Evolutionary conservation across 2,329 filamentous ascomycete genomes (phyloP), one percentile per base, ranked within the genome.

Genomic region (Hymenoscyphus repandus): DNA sequence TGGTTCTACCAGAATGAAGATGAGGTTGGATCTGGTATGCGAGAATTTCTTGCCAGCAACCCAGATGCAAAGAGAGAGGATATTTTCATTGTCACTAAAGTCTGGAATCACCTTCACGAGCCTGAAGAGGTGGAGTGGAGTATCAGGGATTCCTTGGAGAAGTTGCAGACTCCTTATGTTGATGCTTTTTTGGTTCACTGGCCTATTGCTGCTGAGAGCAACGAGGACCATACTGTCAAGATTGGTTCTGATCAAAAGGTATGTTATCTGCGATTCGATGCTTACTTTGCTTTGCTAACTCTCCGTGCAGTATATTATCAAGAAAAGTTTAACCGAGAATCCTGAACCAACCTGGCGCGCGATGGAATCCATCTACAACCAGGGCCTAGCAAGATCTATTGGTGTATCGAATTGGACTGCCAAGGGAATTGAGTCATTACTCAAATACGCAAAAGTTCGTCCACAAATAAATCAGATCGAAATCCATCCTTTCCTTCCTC

Each of bases 121-220:
- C 62, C 63, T 4, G 80, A 78, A 34, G 77, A 84, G 13, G 82
- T 83, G 13, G 83, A 86, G 70, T 74, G 85, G 65, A 83, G 80
- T 41, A 75, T 93, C 39, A 80, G 88, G 58, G 81, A 85, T 74
- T 87, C 83, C 61, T 73, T 93, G 66, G 77, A 82, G 70, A 77
- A 79, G 55, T 72, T 95, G 27, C 86, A 87, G 4, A 74, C 92
- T 42, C 83, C 89, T 58, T 92, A 95, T 65, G 78, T 95, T 9
- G 89, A 95, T 66, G 73, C 91, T 53, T 90, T 81, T 65, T 76
- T 95, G 36, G 79, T 95, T 73, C 89, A 95, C 72, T 93, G 88
- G 88, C 86, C 88, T 3, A 74, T 73, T 88, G 50, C 83, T 80
- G 50, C 83, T 87, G 81, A 92, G 89, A 89, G 83, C 68, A 80